Conservation (phyloP, 2,329 filamentous ascomycete genomes). For the Hymenotorrendiella dingleyae region DNA sequence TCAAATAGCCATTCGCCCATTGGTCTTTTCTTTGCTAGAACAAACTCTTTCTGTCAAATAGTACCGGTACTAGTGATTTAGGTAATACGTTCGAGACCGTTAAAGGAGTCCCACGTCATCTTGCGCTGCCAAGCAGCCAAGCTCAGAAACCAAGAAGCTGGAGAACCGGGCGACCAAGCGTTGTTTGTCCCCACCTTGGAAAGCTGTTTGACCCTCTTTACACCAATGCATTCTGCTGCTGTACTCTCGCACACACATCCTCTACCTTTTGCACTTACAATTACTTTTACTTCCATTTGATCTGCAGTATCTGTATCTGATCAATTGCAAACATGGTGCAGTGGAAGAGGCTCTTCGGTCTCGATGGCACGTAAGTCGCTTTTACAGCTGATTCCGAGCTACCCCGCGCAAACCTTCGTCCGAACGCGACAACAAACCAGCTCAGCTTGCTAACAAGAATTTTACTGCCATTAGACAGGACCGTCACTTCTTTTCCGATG, state of each 20-base stretch:
- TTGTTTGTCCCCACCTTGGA: no score
- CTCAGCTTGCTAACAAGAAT: neutral
- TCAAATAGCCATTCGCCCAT: no score
- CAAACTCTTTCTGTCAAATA: no score
- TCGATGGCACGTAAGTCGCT: conserved; percentile 26
- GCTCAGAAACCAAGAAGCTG: neutral
- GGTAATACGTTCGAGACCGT: no score
- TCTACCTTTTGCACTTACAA: no score
- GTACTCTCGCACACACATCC: no score
- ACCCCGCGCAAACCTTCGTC: conserved; percentile 4
- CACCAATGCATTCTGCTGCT: no score
- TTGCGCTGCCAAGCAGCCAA: conserved; percentile 5
- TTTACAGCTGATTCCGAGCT: neutral
- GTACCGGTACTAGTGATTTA: no score
- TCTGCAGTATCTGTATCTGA: neutral
- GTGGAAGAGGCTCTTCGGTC: conserved; percentile 28
- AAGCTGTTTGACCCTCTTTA: no score
- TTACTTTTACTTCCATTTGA: no score
- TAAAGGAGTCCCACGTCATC: conserved; percentile 5
- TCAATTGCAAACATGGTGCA: conserved; percentile 22
- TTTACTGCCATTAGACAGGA: conserved; percentile 14
- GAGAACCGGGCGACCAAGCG: neutral
- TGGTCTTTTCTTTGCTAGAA: no score
- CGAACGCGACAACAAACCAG: neutral
- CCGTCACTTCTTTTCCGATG: conserved; percentile 24